Evolutionary conservation across 2,329 filamentous ascomycete species (phyloP).

Genomic region (Penicillium sp.): DNA sequence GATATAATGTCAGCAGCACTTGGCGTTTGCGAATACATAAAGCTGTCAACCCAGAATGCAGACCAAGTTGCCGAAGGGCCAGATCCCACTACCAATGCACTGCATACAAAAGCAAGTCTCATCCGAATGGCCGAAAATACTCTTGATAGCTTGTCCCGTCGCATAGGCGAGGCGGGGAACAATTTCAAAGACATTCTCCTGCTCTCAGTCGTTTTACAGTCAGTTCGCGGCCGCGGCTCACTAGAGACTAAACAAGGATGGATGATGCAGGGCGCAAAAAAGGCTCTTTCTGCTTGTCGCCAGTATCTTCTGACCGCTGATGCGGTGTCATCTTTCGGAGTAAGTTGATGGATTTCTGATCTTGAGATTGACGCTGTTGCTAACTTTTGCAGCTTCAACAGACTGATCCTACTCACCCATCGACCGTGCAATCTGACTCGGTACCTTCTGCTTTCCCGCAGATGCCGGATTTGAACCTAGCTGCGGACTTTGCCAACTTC

Average conservation of each 20-base stretch:
- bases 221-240: conserved; percentile 29
- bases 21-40: conserved; percentile 33
- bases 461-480: conserved; percentile 16
- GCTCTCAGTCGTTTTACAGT: conserved; percentile 31
- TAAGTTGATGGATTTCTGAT: conserved; percentile 3
- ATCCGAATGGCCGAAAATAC: conserved; percentile 31
- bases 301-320: conserved; percentile 16
- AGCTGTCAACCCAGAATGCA: conserved; percentile 2
- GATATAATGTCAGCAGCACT: conserved; percentile 35
- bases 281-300: conserved; percentile 21
- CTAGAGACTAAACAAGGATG: conserved; percentile 23
- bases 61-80: not conserved
- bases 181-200: conserved; percentile 35
- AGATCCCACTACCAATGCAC: not conserved
- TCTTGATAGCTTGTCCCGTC: conserved; percentile 28
- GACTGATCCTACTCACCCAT: conserved; percentile 5
- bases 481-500: conserved; percentile 21
- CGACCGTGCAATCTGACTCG: not conserved
- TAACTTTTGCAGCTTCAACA: conserved; percentile 4
- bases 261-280: conserved; percentile 31
- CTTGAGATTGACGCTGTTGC: not conserved
- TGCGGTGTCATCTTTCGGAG: not conserved
- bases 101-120: conserved; percentile 26
- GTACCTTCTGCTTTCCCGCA: not conserved
- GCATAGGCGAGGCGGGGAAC: conserved; percentile 28